These are phyloP conservation scores for Boletellus ananas DNA, from an alignment of 768 basidiomycete genomes.

Conservation along the genomic window DNA sequence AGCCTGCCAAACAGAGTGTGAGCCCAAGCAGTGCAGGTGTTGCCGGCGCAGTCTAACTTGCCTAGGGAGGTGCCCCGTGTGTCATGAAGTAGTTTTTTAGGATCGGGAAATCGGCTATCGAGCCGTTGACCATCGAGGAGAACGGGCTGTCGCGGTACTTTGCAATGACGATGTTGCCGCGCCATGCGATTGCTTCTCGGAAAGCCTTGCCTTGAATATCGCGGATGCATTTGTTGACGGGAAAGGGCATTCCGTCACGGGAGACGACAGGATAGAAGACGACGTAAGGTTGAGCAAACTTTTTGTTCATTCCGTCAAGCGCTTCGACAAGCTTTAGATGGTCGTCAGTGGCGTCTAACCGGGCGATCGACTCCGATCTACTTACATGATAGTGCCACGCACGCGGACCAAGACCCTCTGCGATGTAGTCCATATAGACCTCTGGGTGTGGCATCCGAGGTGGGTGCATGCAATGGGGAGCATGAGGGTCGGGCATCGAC, in stretches of 20 bases:
- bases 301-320: conserved; percentile 76
- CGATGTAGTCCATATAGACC: conserved; percentile 82
- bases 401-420: conserved; percentile 62
- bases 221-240: conserved; percentile 69
- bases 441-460: conserved; percentile 78
- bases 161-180: conserved; percentile 74
- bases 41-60: conserved; percentile 30
- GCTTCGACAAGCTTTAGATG: conserved; percentile 59
- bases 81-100: conserved; percentile 75
- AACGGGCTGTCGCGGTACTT: conserved; percentile 54
- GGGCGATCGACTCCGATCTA: conserved; percentile 13
- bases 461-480: conserved; percentile 42
- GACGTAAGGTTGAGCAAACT: conserved; percentile 75
- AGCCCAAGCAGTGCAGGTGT: conserved; percentile 11
- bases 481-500: conserved; percentile 41
- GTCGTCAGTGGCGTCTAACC: conserved; percentile 18
- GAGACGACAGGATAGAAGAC: conserved; percentile 75
- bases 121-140: conserved; percentile 59
- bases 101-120: conserved; percentile 84
- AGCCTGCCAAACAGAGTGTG: conserved; percentile 27
- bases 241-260: conserved; percentile 79
- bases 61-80: conserved; percentile 49
- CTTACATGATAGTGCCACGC: conserved; percentile 73
- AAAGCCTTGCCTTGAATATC: conserved; percentile 67
- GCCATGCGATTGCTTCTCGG: conserved; percentile 66